Evolutionary conservation across 2,329 filamentous ascomycete genomes (phyloP), one percentile per base, ranked within the genome.

Genomic region (Penicillium palitans): DNA sequence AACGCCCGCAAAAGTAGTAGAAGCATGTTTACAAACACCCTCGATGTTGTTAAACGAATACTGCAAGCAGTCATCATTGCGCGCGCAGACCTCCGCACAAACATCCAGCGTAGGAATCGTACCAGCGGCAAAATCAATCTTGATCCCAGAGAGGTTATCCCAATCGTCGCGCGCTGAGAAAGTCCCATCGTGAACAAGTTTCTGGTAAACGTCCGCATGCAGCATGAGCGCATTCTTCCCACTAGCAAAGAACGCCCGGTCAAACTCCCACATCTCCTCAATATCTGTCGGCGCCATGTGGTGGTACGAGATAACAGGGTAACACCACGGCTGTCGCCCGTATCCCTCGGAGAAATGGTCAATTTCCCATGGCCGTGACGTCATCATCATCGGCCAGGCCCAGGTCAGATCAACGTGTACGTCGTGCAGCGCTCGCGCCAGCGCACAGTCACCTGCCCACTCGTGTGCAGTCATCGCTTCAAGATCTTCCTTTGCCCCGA

Each of bases 231-330:
- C 57, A 19, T 68, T 69, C 39, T 68, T 67, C n/a, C 60, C 86
- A 69, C 86, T 86, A 71, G 83, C 81, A 72, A 86, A 86, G 66
- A 83, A 76, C 1, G 46, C 58, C 21, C 70, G 72, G 58, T 83
- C 77, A 29, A 82, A 77, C 10, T 69, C 68, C 66, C 74, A 77
- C 51, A 83, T 68, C 10, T 71, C 68, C n/a, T 71, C 67, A 9
- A 78, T 75, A 31, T 81, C 75, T 1, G 70, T 63, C 0, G 75
- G 70, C 0, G 70, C 67, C 45, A 83, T 71, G 63, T 81, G 79
- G 59, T 83, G 80, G 64, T 81, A 83, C 4, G 79, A 72, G 3
- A 79, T 72, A 2, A 76, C 76, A 24, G 79, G 77, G 61, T 78
- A 81, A 62, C 80, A 82, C 79, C 80, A 82, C 2, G 76, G 74